Conservation (phyloP, 2,329 filamentous ascomycete genomes). For the Colletotrichum musicola region DNA sequence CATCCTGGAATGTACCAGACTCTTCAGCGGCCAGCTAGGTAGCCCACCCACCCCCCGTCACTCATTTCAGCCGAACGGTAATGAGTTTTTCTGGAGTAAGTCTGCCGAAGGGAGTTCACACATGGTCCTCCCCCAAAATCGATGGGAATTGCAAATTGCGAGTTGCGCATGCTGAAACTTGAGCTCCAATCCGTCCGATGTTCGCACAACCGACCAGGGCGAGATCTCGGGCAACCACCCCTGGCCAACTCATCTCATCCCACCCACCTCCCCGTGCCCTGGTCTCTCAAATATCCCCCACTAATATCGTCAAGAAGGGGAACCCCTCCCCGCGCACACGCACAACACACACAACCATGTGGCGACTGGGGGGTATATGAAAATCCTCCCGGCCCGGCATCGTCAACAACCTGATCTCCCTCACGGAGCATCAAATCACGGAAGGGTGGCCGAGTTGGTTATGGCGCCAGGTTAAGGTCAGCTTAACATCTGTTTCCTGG, state of each 20-base stretch:
- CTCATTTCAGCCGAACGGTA: background rate
- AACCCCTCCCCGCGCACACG: background rate
- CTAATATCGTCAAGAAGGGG: background rate
- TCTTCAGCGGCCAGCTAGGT: background rate
- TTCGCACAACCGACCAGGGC: background rate
- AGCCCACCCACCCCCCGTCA: background rate
- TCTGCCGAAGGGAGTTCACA: no score
- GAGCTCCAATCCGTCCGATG: no score
- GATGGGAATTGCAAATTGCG: no score
- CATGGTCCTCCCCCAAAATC: no score
- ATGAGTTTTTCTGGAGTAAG: no score
- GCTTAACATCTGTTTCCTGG: conserved; percentile 40
- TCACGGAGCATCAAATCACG: background rate
- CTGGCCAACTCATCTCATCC: conserved; percentile 4
- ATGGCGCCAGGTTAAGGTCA: conserved; percentile 40
- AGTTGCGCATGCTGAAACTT: no score
- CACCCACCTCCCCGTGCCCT: background rate
- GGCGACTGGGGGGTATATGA: background rate
- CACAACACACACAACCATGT: background rate
- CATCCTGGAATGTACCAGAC: conserved; percentile 25
- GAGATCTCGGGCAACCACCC: conserved; percentile 14
- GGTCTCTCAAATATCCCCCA: background rate
- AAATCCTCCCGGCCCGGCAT: rapidly evolving
- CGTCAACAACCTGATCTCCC: background rate
- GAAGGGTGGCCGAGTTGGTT: conserved; percentile 40